These are phyloP conservation scores for Rosa multiflora DNA, from an alignment of 306 rosid species.

Conservation along the genomic window DNA sequence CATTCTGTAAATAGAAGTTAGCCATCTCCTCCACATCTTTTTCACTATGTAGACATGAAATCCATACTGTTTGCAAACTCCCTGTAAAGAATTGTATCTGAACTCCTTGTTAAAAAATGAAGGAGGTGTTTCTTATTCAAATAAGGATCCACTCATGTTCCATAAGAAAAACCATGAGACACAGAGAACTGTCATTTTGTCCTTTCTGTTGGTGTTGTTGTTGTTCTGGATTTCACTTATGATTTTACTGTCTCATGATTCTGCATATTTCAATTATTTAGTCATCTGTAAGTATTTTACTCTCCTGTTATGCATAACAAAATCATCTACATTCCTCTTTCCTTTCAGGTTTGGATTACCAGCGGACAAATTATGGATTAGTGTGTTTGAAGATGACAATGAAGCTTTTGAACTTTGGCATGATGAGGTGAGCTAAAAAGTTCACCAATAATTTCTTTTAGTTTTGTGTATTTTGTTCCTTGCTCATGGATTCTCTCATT, in stretches of 20 bases:
- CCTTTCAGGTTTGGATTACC: conserved; percentile 71
- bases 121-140: not conserved
- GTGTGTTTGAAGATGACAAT: conserved; percentile 76
- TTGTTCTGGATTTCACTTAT: not conserved
- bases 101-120: not conserved
- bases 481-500: not conserved
- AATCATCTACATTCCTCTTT: conserved; percentile 16
- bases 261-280: not conserved
- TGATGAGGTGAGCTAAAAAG: conserved; percentile 49
- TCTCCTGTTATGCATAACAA: conserved; percentile 1
- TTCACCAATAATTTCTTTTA: conserved; percentile 20
- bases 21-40: not conserved
- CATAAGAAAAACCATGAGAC: not conserved
- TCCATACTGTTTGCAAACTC: not conserved
- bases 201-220: not conserved
- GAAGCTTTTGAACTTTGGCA: conserved; percentile 84
- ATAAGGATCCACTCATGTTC: not conserved
- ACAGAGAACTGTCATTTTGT: not conserved
- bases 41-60: not conserved
- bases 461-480: not conserved
- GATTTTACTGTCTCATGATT: conserved; percentile 7
- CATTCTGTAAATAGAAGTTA: not conserved
- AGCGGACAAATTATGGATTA: conserved; percentile 73
- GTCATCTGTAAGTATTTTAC: not conserved
- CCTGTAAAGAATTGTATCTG: not conserved